Evolutionary conservation across 768 basidiomycete genomes (phyloP), one percentile per base, ranked within the genome.

Genomic region (Termitomyces sp.): DNA sequence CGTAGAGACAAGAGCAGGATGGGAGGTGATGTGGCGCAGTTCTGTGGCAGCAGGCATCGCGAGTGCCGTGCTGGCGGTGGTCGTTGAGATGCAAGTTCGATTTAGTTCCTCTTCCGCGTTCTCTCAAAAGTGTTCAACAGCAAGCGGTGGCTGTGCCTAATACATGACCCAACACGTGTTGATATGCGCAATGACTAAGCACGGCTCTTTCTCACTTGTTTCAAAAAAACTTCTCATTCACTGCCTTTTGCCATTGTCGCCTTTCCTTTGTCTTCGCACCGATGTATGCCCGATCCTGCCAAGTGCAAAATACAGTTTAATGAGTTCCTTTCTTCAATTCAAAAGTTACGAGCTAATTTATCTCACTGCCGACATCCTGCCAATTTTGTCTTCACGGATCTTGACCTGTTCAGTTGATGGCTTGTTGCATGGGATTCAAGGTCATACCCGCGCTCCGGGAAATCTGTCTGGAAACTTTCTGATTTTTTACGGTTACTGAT

Each of bases 11-110:
- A 84, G 75, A 45, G 73, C 69, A 12, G 73, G 68, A 30, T 73
- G 69, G 25, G 82, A 83, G 19, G 79, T 80, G 71, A 85, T 81
- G 64, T 79, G 80, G 43, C 82, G 79, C 46, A 83, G 73, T 64
- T 84, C 82, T n/a, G 49, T 39, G 37, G 55, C 27, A 9, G 52
- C 44, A 47, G 59, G 43, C 59, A 61, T 60, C 10, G 42, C 12
- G 30, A 19, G 25, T n/a, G 40, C 8, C 14, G 11, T 41, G 39
- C 19, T 55, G 19, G 41, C 34, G 2, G 51, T 54, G 54, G 50
- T 48, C 28, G 55, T 35, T 14, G 41, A 21, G 3, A 17, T n/a
- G 3, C 10, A 46, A 34, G 32, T 49, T 42, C 43, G 16, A 5
- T 19, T 32, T n/a, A n/a, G n/a, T n/a, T 34, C 14, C 47, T 11